Conservation (phyloP, 768 basidiomycete genomes). For the Termitomyces sp. region DNA sequence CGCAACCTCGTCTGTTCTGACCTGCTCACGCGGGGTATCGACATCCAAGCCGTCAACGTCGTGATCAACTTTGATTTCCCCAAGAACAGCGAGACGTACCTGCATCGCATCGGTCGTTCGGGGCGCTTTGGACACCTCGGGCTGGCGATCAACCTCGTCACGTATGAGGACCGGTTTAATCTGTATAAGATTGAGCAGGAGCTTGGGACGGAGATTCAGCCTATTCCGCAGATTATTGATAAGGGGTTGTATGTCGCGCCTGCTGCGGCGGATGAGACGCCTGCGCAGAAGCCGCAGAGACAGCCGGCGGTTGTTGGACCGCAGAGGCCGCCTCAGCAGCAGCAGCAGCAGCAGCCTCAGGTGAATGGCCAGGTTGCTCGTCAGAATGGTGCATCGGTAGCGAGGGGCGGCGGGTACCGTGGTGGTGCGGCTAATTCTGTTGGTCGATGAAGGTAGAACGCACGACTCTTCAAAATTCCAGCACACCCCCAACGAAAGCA, state of each 20-base stretch:
- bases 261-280: slow-evolving; percentile 39
- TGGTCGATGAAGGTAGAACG: slow-evolving; percentile 32
- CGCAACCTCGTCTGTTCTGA: slow-evolving; percentile 98
- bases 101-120: slow-evolving; percentile 97
- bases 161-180: slow-evolving; percentile 97
- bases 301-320: slow-evolving; percentile 15
- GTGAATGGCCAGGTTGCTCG: slow-evolving; percentile 27
- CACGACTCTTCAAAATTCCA: slow-evolving; percentile 8
- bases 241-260: slow-evolving; percentile 92
- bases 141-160: slow-evolving; percentile 96
- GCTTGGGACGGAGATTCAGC: slow-evolving; percentile 95
- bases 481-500: slow-evolving; percentile 9
- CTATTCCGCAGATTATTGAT: slow-evolving; percentile 91
- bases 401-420: slow-evolving; percentile 31
- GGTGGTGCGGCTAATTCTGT: slow-evolving; percentile 33
- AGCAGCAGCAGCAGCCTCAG: slow-evolving; percentile 25
- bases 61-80: slow-evolving; percentile 99
- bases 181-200: slow-evolving; percentile 98
- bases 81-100: slow-evolving; percentile 98
- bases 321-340: slow-evolving; percentile 23
- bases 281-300: slow-evolving; percentile 26
- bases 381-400: slow-evolving; percentile 19
- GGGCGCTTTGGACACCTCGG: slow-evolving; percentile 97
- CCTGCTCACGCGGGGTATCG: slow-evolving; percentile 97
- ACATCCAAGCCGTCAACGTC: slow-evolving; percentile 99